Percentiles rank a stretch among this genome's conserved stretches.
Evolutionary conservation across 139 green algal genomes (phyloP).

Genomic region (Picochlorum costavermella): DNA sequence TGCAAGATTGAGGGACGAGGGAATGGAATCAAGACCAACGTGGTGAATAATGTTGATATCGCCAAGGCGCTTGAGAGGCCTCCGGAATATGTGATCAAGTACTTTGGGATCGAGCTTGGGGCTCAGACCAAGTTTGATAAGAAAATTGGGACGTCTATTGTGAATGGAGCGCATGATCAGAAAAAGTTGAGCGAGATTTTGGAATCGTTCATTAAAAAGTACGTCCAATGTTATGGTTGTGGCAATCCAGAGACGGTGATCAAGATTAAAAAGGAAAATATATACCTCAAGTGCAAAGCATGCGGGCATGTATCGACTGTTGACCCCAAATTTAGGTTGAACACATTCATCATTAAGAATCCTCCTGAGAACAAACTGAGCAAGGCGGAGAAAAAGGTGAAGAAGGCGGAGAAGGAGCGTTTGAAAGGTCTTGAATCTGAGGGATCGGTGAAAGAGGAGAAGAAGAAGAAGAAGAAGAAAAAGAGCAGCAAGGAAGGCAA

Average conservation of each 20-base stretch:
- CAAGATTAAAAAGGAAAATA: conserved; percentile 82
- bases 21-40: conserved; percentile 99
- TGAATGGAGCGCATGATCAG: conserved; percentile 84
- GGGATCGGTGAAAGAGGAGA: conserved; percentile 50
- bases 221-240: conserved; percentile 96
- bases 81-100: conserved; percentile 92
- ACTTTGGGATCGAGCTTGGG: conserved; percentile 92
- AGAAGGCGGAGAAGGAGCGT: conserved; percentile 85
- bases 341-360: conserved; percentile 98
- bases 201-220: conserved; percentile 98
- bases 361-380: conserved; percentile 84
- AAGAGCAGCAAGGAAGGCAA: conserved; percentile 51
- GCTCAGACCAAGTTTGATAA: conserved; percentile 95
- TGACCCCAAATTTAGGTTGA: conserved; percentile 93
- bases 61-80: conserved; percentile 91
- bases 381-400: conserved; percentile 86
- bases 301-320: conserved; percentile 74
- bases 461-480: conserved; percentile 62
- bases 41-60: conserved; percentile 98
- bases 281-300: conserved; percentile 94
- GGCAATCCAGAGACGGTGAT: conserved; percentile 96
- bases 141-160: conserved; percentile 75
- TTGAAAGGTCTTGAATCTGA: conserved; percentile 41
- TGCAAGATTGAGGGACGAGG: conserved; percentile 94
- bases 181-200: conserved; percentile 76